phyloP scores from a whole-genome alignment of 2,329 filamentous ascomycete species.

The Phialophora macrospora region DNA sequence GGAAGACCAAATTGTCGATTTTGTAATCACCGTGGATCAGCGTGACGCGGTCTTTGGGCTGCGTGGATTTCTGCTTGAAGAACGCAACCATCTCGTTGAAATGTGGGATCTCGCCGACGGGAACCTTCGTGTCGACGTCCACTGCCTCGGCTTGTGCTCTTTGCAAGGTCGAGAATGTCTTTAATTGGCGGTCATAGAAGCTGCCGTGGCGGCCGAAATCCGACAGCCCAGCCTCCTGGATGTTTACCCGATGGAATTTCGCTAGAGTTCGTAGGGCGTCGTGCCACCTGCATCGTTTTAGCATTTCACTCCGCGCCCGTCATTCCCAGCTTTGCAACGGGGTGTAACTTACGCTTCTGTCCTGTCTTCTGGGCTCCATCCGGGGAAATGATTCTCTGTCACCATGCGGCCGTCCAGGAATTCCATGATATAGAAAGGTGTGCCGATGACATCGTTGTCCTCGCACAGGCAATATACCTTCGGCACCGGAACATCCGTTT shows the following conservation, averaged over 20 bases:
- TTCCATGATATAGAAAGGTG: constrained; percentile 96
- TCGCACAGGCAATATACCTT: constrained; percentile 84
- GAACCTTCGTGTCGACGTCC: constrained; percentile 75
- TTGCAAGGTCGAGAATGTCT: constrained; percentile 80
- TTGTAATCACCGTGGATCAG: constrained; percentile 97
- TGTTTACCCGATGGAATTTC: constrained; percentile 77
- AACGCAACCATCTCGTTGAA: constrained; percentile 80
- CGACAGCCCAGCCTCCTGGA: constrained; percentile 68
- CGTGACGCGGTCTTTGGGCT: constrained; percentile 76
- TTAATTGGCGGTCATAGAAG: constrained; percentile 86
- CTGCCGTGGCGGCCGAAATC: constrained; percentile 73
- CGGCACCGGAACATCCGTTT: constrained; percentile 83
- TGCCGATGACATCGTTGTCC: constrained; percentile 78
- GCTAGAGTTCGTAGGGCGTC: constrained; percentile 83
- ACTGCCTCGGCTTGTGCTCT: constrained; percentile 73
- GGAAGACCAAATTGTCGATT: constrained; percentile 88
- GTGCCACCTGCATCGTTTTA: constrained; percentile 65
- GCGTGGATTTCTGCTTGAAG: constrained; percentile 70
- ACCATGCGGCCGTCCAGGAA: constrained; percentile 94
- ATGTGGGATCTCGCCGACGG: constrained; percentile 82
- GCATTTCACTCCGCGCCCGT: not conserved
- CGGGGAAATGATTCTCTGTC: constrained; percentile 82
- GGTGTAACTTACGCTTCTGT: constrained; percentile 66
- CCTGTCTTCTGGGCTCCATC: constrained; percentile 69
- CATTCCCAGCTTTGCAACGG: not conserved